Conservation (phyloP, 2,329 filamentous ascomycete species). For the Cladosporium sp. region DNA sequence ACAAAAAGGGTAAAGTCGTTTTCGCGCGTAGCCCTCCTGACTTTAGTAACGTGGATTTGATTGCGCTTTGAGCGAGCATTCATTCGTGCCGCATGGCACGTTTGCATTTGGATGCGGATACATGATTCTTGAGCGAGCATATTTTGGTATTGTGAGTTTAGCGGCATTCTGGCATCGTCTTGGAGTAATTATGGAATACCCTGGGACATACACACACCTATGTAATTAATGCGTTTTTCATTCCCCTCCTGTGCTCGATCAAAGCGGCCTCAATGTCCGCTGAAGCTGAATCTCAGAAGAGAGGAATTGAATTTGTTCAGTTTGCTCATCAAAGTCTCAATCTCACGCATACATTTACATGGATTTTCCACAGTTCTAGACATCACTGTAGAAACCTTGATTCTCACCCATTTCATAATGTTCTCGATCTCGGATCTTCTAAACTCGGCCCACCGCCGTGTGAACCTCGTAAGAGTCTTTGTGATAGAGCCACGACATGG, state of each 20-base stretch:
- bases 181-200: not conserved
- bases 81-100: not conserved
- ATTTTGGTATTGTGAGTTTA: not conserved
- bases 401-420: no score
- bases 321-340: no score
- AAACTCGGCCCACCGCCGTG: no score
- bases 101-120: not conserved
- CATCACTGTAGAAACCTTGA: no score
- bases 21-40: constrained; percentile 37
- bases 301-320: no score
- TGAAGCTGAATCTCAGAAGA: no score
- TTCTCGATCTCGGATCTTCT: no score
- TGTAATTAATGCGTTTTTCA: not conserved
- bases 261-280: no score
- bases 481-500: no score
- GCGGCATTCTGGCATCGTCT: not conserved
- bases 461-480: no score
- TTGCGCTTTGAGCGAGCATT: constrained; percentile 60
- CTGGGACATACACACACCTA: not conserved
- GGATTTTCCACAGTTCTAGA: no score
- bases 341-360: no score
- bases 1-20: constrained; percentile 72
- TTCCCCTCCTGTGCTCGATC: not conserved
- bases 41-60: constrained; percentile 80
- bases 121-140: not conserved